phyloP scores from a whole-genome alignment of 2,329 filamentous ascomycete genomes.

The Trichoderma endophyticum region DNA sequence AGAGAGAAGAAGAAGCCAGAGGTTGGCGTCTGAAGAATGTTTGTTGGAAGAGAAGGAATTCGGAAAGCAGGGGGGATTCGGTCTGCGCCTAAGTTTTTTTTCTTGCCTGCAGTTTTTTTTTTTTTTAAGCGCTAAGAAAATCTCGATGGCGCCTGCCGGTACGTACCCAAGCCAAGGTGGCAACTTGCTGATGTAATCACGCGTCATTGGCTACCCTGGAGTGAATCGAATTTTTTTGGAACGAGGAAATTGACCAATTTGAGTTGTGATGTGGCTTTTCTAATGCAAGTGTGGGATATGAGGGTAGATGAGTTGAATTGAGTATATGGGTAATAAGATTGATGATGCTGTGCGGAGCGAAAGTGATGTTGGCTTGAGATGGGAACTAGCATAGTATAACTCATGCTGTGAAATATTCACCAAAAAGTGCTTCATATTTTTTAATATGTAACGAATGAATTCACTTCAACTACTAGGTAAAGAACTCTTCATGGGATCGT shows the following conservation, averaged over 20 bases:
- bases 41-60: conserved; percentile 13
- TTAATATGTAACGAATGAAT: neutral
- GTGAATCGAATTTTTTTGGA: neutral
- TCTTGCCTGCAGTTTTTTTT: conserved; percentile 24
- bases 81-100: conserved; percentile 22
- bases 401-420: neutral
- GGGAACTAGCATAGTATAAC: neutral
- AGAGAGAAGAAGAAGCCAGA: conserved; percentile 19
- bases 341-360: neutral
- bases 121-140: conserved; percentile 24
- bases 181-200: conserved; percentile 14
- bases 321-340: neutral
- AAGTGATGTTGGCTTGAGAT: neutral
- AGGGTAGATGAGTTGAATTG: neutral
- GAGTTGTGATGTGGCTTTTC: neutral
- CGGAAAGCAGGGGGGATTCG: conserved; percentile 14
- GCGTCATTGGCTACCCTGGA: conserved; percentile 6
- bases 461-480: neutral
- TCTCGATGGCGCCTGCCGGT: conserved; percentile 13
- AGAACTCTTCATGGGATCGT: neutral
- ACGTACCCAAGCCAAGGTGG: conserved; percentile 14
- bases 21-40: conserved; percentile 12
- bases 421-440: neutral
- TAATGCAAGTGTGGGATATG: neutral
- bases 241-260: neutral